A percentile compares a stretch with the other conserved stretches of the same genome.
phyloP scores from a whole-genome alignment of 495 filamentous ascomycete species.

The Clohesyomyces aquaticus region DNA sequence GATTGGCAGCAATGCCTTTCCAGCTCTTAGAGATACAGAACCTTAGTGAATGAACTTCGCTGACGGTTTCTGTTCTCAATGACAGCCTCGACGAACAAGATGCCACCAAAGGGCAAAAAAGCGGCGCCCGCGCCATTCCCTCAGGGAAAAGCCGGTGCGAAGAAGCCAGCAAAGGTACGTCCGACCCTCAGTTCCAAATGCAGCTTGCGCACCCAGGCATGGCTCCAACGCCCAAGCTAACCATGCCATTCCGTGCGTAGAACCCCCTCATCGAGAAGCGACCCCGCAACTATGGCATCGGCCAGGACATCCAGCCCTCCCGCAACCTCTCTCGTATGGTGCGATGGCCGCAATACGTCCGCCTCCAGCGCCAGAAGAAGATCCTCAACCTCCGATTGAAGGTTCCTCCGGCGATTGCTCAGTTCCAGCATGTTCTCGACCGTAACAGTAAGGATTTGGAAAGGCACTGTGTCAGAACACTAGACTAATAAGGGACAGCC shows the following conservation, averaged over 20 bases:
- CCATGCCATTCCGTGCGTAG: conserved; percentile 44
- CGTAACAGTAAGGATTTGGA: conserved; percentile 66
- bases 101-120: conserved; percentile 62
- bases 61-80: conserved; percentile 99
- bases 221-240: not conserved
- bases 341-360: conserved; percentile 92
- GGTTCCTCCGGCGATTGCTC: conserved; percentile 95
- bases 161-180: conserved; percentile 87
- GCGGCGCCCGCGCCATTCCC: conserved; percentile 95
- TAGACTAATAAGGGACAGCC: conserved; percentile 42
- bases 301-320: conserved; percentile 96
- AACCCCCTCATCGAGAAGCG: conserved; percentile 99
- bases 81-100: conserved; percentile 90
- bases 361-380: conserved; percentile 99
- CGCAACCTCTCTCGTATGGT: conserved; percentile 99
- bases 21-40: conserved; percentile 75
- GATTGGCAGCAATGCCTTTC: conserved; percentile 62
- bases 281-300: conserved; percentile 96
- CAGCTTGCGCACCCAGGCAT: conserved; percentile 1
- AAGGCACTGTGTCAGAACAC: not conserved
- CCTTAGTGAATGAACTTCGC: conserved; percentile 77
- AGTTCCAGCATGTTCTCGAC: conserved; percentile 97
- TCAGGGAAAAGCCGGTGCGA: conserved; percentile 84
- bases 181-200: not conserved
- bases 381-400: conserved; percentile 98